Conservation (phyloP, 768 basidiomycete species). For the Trametes sanguinea region DNA sequence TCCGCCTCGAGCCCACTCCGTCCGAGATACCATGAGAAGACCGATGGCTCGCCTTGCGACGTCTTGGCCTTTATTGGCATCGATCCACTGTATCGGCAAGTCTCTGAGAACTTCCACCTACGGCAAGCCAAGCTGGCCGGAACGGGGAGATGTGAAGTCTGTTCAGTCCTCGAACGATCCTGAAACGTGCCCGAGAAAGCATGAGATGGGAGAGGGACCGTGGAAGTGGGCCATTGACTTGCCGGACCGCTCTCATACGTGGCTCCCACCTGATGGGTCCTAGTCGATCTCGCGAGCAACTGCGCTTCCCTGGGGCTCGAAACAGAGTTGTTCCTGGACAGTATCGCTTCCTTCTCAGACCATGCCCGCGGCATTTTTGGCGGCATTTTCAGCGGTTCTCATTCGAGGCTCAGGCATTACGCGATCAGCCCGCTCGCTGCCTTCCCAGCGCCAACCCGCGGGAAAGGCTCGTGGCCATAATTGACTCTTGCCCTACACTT, state of each 20-base stretch:
- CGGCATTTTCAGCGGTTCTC: constrained; percentile 17
- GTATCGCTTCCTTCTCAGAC: constrained; percentile 16
- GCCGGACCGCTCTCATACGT: constrained; percentile 15
- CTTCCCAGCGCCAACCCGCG: constrained; percentile 27
- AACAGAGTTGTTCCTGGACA: constrained; percentile 29
- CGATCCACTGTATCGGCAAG: constrained; percentile 16
- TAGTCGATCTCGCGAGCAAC: constrained; percentile 21
- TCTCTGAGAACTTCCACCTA: constrained; percentile 22
- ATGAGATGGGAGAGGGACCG: constrained; percentile 20
- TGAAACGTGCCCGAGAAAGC: constrained; percentile 25
- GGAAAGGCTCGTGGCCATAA: constrained; percentile 28
- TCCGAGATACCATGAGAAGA: constrained; percentile 20
- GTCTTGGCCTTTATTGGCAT: constrained; percentile 16
- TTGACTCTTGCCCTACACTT: constrained; percentile 26
- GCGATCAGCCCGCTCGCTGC: constrained; percentile 23
- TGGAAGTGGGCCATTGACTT: constrained; percentile 22
- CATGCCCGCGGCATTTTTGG: constrained; percentile 19
- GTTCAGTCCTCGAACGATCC: constrained; percentile 19
- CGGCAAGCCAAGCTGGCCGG: constrained; percentile 25
- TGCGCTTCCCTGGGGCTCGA: constrained; percentile 26
- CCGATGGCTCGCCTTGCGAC: constrained; percentile 18
- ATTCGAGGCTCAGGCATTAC: constrained; percentile 26
- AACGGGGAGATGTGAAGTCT: constrained; percentile 23
- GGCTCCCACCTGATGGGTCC: constrained; percentile 22
- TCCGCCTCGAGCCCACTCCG: constrained; percentile 17